Evolutionary conservation across 2,329 filamentous ascomycete species (phyloP).

Genomic region (Fusarium fracticaudum): DNA sequence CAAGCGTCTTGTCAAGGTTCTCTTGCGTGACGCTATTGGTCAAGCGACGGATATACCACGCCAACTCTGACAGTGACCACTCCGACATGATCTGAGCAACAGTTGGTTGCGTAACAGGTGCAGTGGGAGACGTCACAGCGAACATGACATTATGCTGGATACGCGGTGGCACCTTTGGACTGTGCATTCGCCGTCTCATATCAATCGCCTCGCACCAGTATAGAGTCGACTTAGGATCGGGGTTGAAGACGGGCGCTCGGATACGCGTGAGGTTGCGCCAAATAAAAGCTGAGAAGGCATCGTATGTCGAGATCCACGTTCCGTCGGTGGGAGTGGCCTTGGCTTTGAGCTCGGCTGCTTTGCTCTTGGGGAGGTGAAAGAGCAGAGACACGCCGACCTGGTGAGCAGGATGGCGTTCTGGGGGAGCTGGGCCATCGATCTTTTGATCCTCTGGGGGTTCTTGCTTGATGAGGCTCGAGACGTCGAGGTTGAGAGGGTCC

Average conservation of each 20-base stretch:
- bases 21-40: slow-evolving; percentile 49
- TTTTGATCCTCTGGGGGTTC: slow-evolving; percentile 41
- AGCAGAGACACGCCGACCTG: slow-evolving; percentile 43
- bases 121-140: slow-evolving; percentile 39
- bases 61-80: slow-evolving; percentile 47
- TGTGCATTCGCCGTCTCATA: slow-evolving; percentile 49
- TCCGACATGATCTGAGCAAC: slow-evolving; percentile 49
- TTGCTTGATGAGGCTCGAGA: slow-evolving; percentile 46
- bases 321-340: slow-evolving; percentile 47
- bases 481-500: slow-evolving; percentile 49
- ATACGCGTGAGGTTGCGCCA: slow-evolving; percentile 52
- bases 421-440: slow-evolving; percentile 45
- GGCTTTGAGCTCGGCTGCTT: slow-evolving; percentile 52
- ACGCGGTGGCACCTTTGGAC: slow-evolving; percentile 45
- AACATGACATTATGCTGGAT: slow-evolving; percentile 51
- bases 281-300: slow-evolving; percentile 54
- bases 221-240: slow-evolving; percentile 40
- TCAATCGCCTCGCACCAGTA: slow-evolving; percentile 52
- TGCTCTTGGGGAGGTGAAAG: slow-evolving; percentile 57
- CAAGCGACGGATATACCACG: slow-evolving; percentile 50
- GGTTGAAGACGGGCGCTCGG: slow-evolving; percentile 47
- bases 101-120: slow-evolving; percentile 43
- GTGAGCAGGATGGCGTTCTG: slow-evolving; percentile 45
- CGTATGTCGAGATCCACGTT: slow-evolving; percentile 57
- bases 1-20: slow-evolving; percentile 43